Percentiles rank a stretch among this genome's conserved stretches.
Conservation (phyloP, 805 yeast genomes). For the Lachancea mirantina region DNA sequence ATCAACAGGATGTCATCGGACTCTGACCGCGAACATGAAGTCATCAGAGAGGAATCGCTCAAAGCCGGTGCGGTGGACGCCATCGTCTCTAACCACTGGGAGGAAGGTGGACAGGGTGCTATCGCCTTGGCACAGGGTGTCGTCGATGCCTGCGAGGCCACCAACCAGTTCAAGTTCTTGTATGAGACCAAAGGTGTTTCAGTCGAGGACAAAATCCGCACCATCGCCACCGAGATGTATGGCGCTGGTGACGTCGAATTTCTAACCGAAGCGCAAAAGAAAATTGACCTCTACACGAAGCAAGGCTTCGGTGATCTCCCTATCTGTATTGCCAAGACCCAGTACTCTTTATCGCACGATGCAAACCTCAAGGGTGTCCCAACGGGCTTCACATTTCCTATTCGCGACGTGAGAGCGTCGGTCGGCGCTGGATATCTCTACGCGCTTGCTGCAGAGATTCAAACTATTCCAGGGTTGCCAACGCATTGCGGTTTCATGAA, state of each 20-base stretch:
- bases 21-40: slow-evolving; percentile 58
- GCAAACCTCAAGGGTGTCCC: slow-evolving; percentile 81
- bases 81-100: slow-evolving; percentile 80
- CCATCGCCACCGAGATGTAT: slow-evolving; percentile 70
- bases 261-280: slow-evolving; percentile 59
- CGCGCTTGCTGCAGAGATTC: slow-evolving; percentile 80
- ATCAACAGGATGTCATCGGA: slow-evolving; percentile 74
- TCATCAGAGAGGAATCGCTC: slow-evolving; percentile 58
- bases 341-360: slow-evolving; percentile 77
- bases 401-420: slow-evolving; percentile 70
- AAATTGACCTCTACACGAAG: slow-evolving; percentile 57
- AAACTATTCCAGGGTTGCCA: slow-evolving; percentile 81
- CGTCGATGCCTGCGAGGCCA: slow-evolving; percentile 48
- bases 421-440: slow-evolving; percentile 82
- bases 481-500: slow-evolving; percentile 84
- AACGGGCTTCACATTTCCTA: slow-evolving; percentile 69
- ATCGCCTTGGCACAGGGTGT: slow-evolving; percentile 66
- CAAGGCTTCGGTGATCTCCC: slow-evolving; percentile 78
- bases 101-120: slow-evolving; percentile 79
- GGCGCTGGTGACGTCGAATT: slow-evolving; percentile 70
- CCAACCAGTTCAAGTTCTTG: slow-evolving; percentile 43
- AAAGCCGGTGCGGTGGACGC: slow-evolving; percentile 78
- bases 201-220: slow-evolving; percentile 58
- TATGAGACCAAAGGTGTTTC: slow-evolving; percentile 50
- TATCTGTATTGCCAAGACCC: slow-evolving; percentile 80